These are phyloP conservation scores for Clausena lansium DNA, from an alignment of 345 rosid genomes.

Conservation along the genomic window DNA sequence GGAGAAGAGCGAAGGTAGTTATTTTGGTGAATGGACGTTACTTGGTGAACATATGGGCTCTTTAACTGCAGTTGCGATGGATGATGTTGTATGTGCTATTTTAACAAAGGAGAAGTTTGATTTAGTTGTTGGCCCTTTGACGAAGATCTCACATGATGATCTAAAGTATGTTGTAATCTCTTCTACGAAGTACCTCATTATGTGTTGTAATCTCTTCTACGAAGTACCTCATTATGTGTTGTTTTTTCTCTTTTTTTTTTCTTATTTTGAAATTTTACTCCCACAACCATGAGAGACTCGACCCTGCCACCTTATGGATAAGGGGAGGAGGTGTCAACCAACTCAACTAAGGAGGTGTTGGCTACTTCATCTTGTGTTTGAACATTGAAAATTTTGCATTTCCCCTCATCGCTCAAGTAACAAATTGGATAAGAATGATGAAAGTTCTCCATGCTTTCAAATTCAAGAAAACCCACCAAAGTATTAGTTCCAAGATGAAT, in stretches of 20 bases:
- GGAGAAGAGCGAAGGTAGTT: slow-evolving; percentile 85
- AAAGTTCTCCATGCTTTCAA: background rate
- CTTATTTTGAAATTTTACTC: too few relatives aligned
- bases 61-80: slow-evolving; percentile 77
- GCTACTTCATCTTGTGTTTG: background rate
- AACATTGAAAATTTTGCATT: slow-evolving; percentile 2
- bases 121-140: slow-evolving; percentile 73
- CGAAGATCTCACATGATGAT: slow-evolving; percentile 59
- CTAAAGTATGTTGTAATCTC: slow-evolving; percentile 53
- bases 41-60: slow-evolving; percentile 70
- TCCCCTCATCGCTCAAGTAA: background rate
- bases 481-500: background rate
- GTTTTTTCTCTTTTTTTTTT: too few relatives aligned
- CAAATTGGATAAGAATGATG: background rate
- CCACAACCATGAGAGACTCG: too few relatives aligned
- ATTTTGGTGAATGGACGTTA: slow-evolving; percentile 97
- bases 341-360: too few relatives aligned
- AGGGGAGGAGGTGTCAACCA: too few relatives aligned
- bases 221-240: background rate
- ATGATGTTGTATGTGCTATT: slow-evolving; percentile 74
- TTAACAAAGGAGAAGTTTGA: slow-evolving; percentile 86
- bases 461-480: background rate
- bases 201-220: slow-evolving; percentile 1
- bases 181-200: slow-evolving; percentile 1
- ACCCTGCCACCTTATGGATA: too few relatives aligned